Base-by-base conservation (phyloP, 257 asterid genomes). In the Nemophila menziesii region DNA sequence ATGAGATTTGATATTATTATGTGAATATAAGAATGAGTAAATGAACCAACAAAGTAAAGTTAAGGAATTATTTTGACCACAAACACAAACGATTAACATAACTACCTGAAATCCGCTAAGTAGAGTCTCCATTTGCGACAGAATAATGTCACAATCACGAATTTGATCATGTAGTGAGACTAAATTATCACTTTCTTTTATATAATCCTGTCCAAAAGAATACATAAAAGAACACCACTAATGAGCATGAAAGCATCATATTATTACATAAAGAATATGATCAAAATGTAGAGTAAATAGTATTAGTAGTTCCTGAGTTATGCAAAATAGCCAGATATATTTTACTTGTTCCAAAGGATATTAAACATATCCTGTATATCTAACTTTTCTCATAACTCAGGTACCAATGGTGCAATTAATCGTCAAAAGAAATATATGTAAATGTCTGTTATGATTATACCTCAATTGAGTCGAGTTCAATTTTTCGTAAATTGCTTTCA, bases 151-250 rank as follows among this genome's bases (percentile, higher is more conserved):
- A 56, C 99, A 90, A 59, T 85, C 94, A 58, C 69, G 93, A 63
- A 90, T 90, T 66, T 90, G 93, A 63, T 90, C 99, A 51, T 90
- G 96, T 56, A 90, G 94, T 23, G 96, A 85, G 52, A 90, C 78
- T 36, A 90, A 64, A 77, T 85, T 85, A 68, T 90, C 99, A 65
- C 99, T 90, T 75, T 90, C 99, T 69, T 81, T 79, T 8, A 90
- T 85, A 67, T 90, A 90, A 63, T 90, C 99, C 98, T 90, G 79
- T 54, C 22, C 48, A 49, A 58, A 39, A 14, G 17, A 42, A 42
- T 49, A n/a, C n/a, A n/a, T n/a, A n/a, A 45, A 69, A 34, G 19
- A 17, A 21, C 10, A 21, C 33, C 43, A 60, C 16, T 36, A 21
- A 15, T 14, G 36, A 17, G 29, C n/a, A 34, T 5, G 13, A 1